Evolutionary conservation across 345 rosid species (phyloP).

Genomic region (Citrus glauca): DNA sequence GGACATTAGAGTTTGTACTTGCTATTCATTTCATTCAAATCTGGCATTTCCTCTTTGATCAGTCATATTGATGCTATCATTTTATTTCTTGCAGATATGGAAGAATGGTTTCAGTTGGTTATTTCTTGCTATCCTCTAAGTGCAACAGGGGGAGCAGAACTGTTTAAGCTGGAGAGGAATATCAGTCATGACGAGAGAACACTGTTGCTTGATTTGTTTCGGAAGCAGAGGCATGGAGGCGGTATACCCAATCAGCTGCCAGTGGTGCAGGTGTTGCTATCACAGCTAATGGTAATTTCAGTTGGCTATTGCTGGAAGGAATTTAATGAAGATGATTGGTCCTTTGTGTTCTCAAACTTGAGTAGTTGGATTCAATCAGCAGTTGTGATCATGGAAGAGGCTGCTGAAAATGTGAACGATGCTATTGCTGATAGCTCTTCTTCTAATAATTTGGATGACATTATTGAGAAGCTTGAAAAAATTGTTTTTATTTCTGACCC

Average conservation of each 20-base stretch:
- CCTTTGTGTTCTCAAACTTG: slow-evolving; percentile 54
- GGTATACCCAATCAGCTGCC: slow-evolving; percentile 46
- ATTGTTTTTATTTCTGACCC: slow-evolving; percentile 52
- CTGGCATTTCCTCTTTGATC: slow-evolving; percentile 3
- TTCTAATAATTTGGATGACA: slow-evolving; percentile 32
- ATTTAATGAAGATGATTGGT: slow-evolving; percentile 84
- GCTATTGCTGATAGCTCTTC: slow-evolving; percentile 38
- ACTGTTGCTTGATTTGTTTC: slow-evolving; percentile 70
- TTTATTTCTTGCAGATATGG: slow-evolving; percentile 53
- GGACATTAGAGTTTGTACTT: not conserved
- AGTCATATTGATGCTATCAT: not conserved
- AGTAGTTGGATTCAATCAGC: slow-evolving; percentile 83
- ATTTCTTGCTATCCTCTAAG: slow-evolving; percentile 76
- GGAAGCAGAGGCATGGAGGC: slow-evolving; percentile 61
- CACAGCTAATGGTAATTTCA: slow-evolving; percentile 62
- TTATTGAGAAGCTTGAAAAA: slow-evolving; percentile 46
- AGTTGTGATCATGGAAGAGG: slow-evolving; percentile 88
- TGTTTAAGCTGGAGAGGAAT: slow-evolving; percentile 49
- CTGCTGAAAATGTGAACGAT: slow-evolving; percentile 71
- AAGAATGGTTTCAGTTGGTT: slow-evolving; percentile 83
- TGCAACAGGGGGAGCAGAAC: slow-evolving; percentile 34
- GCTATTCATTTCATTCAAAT: slow-evolving; percentile 17
- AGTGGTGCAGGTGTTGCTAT: slow-evolving; percentile 48
- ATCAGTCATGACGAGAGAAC: slow-evolving; percentile 52
- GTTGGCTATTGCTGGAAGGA: slow-evolving; percentile 85